Base-by-base conservation (phyloP, 805 yeast genomes). In the Dipodascus albidus region DNA sequence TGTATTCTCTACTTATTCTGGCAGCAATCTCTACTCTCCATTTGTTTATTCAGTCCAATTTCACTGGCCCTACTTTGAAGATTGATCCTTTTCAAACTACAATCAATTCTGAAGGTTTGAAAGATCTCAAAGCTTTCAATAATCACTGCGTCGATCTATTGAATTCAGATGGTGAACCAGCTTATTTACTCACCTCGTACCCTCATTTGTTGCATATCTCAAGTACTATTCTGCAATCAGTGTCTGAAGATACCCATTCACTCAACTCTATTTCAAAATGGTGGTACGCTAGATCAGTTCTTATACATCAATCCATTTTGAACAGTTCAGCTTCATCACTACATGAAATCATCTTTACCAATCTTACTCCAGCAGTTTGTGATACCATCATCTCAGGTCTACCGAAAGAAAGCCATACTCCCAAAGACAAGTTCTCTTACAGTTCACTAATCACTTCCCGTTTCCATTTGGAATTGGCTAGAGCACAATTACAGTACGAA, bases 31-130 rank as follows among this genome's bases (percentile, higher is more conserved):
- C 84, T 0, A 68, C 80, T 2, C 68, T 87, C 23, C 89, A 88
- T 63, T 64, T 78, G 1, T 90, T 85, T 63, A 70, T 85, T 15
- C 95, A 87, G 64, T 67, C 77, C 51, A 90, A 90, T 65, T 87
- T 76, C 67, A 87, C 96, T 0, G 97, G 97, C 6, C 96, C 96
- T 3, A 74, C 77, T 23, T 61, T 80, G 1, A 74, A 75, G 2
- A 59, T 71, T 21, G 67, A 66, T 2, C 59, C 74, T 2, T 61
- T 62, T 35, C 62, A 69, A n/a, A 50, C 61, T 60, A 54, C 42
- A 49, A 64, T 41, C 70, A 64, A 51, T 41, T 54, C 19, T 71
- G 67, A 22, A 15, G 51, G 49, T 8, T 3, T 4, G 17, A 48
- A 21, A 47, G 48, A 6, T 11, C 50, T 21, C 44, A 48, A 22